Evolutionary conservation across 805 yeast species (phyloP).

Genomic region (Saturnispora serradocipensis): DNA sequence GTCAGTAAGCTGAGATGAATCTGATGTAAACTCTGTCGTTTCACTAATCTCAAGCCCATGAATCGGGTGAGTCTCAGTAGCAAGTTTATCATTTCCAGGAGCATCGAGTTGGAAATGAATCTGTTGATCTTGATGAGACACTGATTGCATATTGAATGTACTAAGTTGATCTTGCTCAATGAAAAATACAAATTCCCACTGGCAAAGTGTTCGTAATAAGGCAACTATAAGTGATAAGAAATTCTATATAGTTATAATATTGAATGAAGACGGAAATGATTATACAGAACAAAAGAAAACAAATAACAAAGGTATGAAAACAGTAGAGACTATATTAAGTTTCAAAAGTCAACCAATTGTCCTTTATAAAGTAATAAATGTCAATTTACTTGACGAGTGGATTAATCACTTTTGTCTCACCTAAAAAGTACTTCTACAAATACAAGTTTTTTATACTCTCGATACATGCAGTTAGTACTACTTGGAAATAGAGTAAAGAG

Average conservation of each 20-base stretch:
- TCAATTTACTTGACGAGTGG: neutral
- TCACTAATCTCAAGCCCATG: neutral
- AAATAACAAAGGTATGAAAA: too few relatives aligned
- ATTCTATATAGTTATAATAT: too few relatives aligned
- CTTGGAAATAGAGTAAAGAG: too few relatives aligned
- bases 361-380: neutral
- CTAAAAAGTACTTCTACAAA: neutral
- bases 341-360: too few relatives aligned
- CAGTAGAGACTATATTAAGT: too few relatives aligned
- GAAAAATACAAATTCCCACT: too few relatives aligned
- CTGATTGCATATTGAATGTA: neutral
- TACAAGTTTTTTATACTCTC: too few relatives aligned
- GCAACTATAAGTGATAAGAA: too few relatives aligned
- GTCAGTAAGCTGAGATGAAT: neutral
- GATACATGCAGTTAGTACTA: neutral
- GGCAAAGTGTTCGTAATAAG: too few relatives aligned
- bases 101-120: neutral
- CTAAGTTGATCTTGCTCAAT: neutral
- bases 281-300: too few relatives aligned
- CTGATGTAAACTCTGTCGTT: neutral
- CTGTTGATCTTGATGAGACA: neutral
- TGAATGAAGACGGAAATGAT: too few relatives aligned
- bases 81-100: neutral
- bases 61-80: neutral
- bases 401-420: neutral